Conservation (phyloP, 495 filamentous ascomycete species). For the Penicillium roqueforti region DNA sequence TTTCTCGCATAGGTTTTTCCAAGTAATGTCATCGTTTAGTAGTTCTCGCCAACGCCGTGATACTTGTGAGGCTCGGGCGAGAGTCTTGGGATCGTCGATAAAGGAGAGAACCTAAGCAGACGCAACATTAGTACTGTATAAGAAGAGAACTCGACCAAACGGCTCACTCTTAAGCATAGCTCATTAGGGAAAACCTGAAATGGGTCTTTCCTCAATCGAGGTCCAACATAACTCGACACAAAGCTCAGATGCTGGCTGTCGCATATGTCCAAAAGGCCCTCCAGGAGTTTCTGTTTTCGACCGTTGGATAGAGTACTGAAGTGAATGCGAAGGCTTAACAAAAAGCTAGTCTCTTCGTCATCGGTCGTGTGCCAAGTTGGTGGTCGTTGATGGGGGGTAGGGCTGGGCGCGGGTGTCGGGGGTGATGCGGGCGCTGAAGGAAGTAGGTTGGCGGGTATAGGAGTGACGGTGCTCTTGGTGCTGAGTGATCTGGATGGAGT, state of each 20-base stretch:
- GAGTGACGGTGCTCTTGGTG: slow-evolving; percentile 46
- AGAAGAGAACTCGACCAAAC: not conserved
- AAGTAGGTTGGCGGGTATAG: slow-evolving; percentile 56
- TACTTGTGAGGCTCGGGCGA: slow-evolving; percentile 89
- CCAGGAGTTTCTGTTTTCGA: slow-evolving; percentile 63
- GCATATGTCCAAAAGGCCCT: slow-evolving; percentile 83
- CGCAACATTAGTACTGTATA: slow-evolving; percentile 4
- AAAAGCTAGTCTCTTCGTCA: slow-evolving; percentile 53
- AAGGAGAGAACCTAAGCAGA: slow-evolving; percentile 73
- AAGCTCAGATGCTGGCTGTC: slow-evolving; percentile 93
- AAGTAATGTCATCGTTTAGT: slow-evolving; percentile 92
- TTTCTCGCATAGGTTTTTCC: slow-evolving; percentile 94
- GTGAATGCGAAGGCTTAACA: slow-evolving; percentile 51
- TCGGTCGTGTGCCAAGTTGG: slow-evolving; percentile 56
- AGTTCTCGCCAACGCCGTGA: slow-evolving; percentile 90
- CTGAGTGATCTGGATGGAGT: slow-evolving; percentile 49
- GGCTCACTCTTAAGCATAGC: slow-evolving; percentile 74
- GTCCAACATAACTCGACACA: slow-evolving; percentile 87
- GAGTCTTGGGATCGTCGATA: slow-evolving; percentile 88
- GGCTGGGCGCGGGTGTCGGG: slow-evolving; percentile 65
- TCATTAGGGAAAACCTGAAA: slow-evolving; percentile 88
- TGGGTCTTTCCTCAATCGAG: slow-evolving; percentile 90
- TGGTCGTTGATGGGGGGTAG: slow-evolving; percentile 57
- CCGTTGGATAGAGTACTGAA: slow-evolving; percentile 52
- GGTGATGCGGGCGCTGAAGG: slow-evolving; percentile 66